Conservation (phyloP, 139 green algal genomes). For the Picochlorum costavermella region DNA sequence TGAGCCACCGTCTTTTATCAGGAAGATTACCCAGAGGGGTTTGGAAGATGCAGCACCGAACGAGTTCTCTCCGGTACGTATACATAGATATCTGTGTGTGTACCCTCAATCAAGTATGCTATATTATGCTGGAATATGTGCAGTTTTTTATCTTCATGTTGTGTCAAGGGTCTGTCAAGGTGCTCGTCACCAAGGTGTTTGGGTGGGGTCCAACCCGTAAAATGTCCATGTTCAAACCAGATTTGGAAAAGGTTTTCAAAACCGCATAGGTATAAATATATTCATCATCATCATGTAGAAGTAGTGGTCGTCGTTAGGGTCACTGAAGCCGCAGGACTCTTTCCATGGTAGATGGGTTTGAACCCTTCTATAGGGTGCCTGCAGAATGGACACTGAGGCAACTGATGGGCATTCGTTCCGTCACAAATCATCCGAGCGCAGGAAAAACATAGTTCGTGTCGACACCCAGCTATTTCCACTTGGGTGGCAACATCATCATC, state of each 20-base stretch:
- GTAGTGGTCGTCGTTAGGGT: background rate
- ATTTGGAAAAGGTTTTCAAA: slow-evolving; percentile 17
- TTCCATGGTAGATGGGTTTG: background rate
- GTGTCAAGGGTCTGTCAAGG: slow-evolving; percentile 18
- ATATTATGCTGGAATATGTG: background rate
- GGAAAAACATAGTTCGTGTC: slow-evolving; percentile 29
- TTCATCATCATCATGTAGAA: background rate
- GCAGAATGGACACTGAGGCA: slow-evolving; percentile 36
- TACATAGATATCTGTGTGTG: background rate
- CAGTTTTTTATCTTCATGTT: slow-evolving; percentile 34
- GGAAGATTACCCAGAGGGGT: slow-evolving; percentile 9
- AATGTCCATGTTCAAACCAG: slow-evolving; percentile 17
- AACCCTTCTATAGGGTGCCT: slow-evolving; percentile 30
- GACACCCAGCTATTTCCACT: slow-evolving; percentile 19
- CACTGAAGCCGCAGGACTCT: too few species aligned
- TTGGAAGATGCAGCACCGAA: background rate
- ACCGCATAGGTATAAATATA: background rate
- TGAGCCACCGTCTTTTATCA: slow-evolving; percentile 24
- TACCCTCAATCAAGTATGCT: background rate
- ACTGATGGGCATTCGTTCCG: slow-evolving; percentile 12
- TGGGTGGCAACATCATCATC: slow-evolving; percentile 8
- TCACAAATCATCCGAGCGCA: slow-evolving; percentile 26
- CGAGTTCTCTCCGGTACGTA: background rate
- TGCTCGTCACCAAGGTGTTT: slow-evolving; percentile 17
- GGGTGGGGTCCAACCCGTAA: slow-evolving; percentile 12